Conservation (phyloP, 176 grass and related monocot genomes). For the Phoenix roebelenii region DNA sequence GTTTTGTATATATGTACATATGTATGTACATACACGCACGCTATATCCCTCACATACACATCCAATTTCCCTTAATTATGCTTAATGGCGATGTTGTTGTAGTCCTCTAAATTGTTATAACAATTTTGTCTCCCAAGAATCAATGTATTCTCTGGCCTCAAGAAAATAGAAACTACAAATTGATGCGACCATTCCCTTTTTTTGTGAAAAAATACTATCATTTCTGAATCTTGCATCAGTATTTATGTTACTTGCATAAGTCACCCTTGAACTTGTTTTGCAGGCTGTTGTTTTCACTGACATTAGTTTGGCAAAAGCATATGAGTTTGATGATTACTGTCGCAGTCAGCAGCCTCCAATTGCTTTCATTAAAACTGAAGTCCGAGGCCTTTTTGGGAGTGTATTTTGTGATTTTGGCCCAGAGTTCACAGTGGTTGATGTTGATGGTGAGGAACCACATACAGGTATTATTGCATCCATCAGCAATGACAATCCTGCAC, state of each 20-base stretch:
- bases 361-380: conserved; percentile 78
- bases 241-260: not conserved
- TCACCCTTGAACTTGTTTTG: not conserved
- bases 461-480: conserved; percentile 85
- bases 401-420: conserved; percentile 87
- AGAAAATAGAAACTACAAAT: no score
- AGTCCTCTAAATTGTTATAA: no score
- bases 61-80: no score
- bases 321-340: conserved; percentile 74
- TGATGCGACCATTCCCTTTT: no score
- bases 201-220: no score
- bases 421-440: conserved; percentile 80
- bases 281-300: conserved; percentile 87
- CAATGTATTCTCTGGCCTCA: no score
- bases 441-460: conserved; percentile 88
- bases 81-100: no score
- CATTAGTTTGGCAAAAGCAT: conserved; percentile 64
- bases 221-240: no score
- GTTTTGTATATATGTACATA: no score
- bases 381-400: conserved; percentile 75
- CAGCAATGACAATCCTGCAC: conserved; percentile 67
- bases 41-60: no score
- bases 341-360: conserved; percentile 81
- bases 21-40: no score
- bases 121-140: no score